phyloP scores from a whole-genome alignment of 805 yeast species.

The Zygosaccharomyces siamensis region DNA sequence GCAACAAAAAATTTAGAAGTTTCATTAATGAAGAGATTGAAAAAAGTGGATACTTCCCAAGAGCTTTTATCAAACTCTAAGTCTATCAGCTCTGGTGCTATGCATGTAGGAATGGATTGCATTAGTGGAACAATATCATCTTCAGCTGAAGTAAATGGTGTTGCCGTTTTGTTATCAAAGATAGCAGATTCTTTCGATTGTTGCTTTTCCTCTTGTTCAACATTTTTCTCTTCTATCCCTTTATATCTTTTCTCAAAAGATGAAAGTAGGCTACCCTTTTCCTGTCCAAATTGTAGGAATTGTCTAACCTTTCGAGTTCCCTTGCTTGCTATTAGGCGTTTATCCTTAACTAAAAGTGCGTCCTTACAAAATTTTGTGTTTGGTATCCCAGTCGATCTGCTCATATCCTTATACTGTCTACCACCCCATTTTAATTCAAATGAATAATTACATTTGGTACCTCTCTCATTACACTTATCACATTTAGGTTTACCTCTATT shows the following conservation, averaged over 20 bases:
- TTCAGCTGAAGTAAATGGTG: background rate
- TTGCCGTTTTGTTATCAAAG: background rate
- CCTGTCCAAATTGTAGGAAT: background rate
- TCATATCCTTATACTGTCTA: conserved; percentile 12
- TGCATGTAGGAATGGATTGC: background rate
- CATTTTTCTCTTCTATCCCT: background rate
- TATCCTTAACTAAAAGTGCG: conserved; percentile 2
- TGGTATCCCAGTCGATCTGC: conserved; percentile 9
- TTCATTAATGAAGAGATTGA: conserved; percentile 57
- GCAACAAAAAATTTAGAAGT: conserved; percentile 63
- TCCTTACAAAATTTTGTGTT: conserved; percentile 4
- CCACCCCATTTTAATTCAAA: conserved; percentile 59
- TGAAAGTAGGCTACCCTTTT: background rate
- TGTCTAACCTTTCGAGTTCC: conserved; percentile 1
- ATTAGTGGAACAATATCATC: background rate
- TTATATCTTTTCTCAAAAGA: background rate
- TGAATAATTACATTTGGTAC: conserved; percentile 54
- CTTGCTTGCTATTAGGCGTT: background rate
- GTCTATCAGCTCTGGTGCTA: background rate
- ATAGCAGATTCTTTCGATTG: background rate
- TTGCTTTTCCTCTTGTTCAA: background rate
- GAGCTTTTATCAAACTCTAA: conserved; percentile 2
- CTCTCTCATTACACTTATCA: conserved; percentile 46
- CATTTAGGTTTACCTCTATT: conserved; percentile 65
- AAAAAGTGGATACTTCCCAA: conserved; percentile 46